These are phyloP conservation scores for Ascochyta koolunga DNA, from an alignment of 2,329 filamentous ascomycete species.

Conservation along the genomic window DNA sequence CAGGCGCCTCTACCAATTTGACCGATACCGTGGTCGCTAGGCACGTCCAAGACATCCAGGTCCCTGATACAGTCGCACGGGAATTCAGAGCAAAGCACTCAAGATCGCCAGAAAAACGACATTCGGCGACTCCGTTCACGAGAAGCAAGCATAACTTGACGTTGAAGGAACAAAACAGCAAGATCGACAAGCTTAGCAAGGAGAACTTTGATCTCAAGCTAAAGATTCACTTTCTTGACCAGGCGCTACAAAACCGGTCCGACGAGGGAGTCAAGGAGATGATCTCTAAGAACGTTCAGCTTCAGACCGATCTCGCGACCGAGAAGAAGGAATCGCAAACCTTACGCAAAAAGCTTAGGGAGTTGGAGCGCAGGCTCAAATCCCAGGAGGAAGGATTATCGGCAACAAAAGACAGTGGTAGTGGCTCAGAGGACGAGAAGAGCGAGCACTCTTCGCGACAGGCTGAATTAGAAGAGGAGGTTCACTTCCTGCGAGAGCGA, in stretches of 20 bases:
- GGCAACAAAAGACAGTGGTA: slow-evolving; percentile 51
- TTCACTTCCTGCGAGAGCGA: slow-evolving; percentile 81
- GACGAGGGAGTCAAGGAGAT: slow-evolving; percentile 97
- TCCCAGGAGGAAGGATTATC: slow-evolving; percentile 61
- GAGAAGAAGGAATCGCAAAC: slow-evolving; percentile 90
- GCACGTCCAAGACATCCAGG: slow-evolving; percentile 86
- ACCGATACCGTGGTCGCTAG: slow-evolving; percentile 89
- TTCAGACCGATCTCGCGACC: slow-evolving; percentile 87
- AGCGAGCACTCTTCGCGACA: slow-evolving; percentile 63
- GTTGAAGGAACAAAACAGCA: slow-evolving; percentile 95
- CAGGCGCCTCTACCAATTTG: slow-evolving; percentile 60
- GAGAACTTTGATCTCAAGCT: slow-evolving; percentile 98
- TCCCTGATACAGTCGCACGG: slow-evolving; percentile 84
- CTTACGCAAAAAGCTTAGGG: slow-evolving; percentile 79
- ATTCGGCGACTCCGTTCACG: slow-evolving; percentile 45
- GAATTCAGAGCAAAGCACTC: slow-evolving; percentile 82
- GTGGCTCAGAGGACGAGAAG: slow-evolving; percentile 58
- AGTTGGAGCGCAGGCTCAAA: slow-evolving; percentile 80
- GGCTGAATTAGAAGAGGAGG: slow-evolving; percentile 79
- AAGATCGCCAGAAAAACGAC: slow-evolving; percentile 65
- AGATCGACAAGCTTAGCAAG: slow-evolving; percentile 93
- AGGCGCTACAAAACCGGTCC: slow-evolving; percentile 88
- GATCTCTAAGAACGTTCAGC: slow-evolving; percentile 95
- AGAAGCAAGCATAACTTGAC: slow-evolving; percentile 65
- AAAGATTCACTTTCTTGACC: slow-evolving; percentile 95